phyloP scores from a whole-genome alignment of 2,329 filamentous ascomycete species.

The Penicillium sp. region DNA sequence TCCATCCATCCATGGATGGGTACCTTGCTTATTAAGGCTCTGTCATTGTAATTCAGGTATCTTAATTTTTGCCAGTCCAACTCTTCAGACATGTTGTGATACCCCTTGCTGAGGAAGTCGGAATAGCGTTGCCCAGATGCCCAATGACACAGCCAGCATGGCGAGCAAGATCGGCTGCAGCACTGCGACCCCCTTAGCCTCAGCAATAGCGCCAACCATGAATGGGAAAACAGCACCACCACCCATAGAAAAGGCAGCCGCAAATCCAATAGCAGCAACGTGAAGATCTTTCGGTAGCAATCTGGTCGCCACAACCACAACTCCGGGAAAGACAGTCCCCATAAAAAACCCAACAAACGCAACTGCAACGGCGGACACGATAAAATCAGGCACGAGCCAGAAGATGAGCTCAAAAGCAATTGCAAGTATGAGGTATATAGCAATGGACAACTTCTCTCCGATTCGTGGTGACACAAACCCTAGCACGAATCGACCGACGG shows the following conservation, averaged over 20 bases:
- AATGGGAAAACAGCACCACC: slow-evolving; percentile 54
- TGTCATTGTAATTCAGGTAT: too few species aligned
- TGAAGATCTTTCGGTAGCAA: slow-evolving; percentile 69
- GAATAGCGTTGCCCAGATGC: slow-evolving; percentile 15
- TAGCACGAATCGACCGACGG: slow-evolving; percentile 67
- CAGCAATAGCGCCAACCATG: slow-evolving; percentile 42
- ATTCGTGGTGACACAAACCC: slow-evolving; percentile 18
- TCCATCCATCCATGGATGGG: too few species aligned
- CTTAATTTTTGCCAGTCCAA: too few species aligned
- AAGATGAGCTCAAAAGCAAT: slow-evolving; percentile 68
- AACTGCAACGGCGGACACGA: slow-evolving; percentile 69
- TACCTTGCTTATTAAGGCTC: too few species aligned
- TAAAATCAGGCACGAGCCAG: slow-evolving; percentile 73
- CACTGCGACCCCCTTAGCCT: slow-evolving; percentile 55
- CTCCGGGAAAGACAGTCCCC: slow-evolving; percentile 72
- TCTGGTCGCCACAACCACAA: slow-evolving; percentile 68
- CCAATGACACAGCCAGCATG: slow-evolving; percentile 36
- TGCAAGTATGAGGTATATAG: slow-evolving; percentile 60
- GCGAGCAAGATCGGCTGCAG: slow-evolving; percentile 57
- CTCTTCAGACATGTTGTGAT: slow-evolving; percentile 5
- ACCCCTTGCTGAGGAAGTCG: slow-evolving; percentile 6
- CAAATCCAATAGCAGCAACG: slow-evolving; percentile 72
- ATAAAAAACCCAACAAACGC: slow-evolving; percentile 71
- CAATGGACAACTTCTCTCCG: slow-evolving; percentile 58
- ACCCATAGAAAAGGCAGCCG: slow-evolving; percentile 68